Percentiles rank a stretch among this genome's conserved stretches.
phyloP scores from a whole-genome alignment of 1,284 basidiomycete genomes.

The Ustilago vetiveriae region DNA sequence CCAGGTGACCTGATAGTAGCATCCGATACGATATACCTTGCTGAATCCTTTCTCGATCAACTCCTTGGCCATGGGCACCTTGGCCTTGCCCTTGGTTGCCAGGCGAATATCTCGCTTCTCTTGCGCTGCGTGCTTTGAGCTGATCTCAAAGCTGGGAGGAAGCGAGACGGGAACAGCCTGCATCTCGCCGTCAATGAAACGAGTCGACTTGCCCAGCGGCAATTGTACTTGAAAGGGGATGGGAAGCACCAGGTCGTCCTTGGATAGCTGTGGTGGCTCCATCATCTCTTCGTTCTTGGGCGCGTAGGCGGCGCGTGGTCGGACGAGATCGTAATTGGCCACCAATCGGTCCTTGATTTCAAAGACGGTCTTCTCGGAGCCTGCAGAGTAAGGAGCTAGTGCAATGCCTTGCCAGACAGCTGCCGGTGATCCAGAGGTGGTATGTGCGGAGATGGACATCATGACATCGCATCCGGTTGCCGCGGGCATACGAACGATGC shows the following conservation, averaged over 20 bases:
- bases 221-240: conserved; percentile 57
- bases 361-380: conserved; percentile 52
- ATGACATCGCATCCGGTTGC: conserved; percentile 50
- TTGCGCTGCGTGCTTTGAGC: conserved; percentile 48
- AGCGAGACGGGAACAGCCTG: conserved; percentile 54
- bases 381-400: conserved; percentile 46
- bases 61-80: conserved; percentile 41
- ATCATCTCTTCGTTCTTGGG: conserved; percentile 44
- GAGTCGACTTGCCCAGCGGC: conserved; percentile 53
- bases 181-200: conserved; percentile 58
- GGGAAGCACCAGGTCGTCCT: conserved; percentile 49
- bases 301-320: conserved; percentile 36
- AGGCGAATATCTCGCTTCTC: conserved; percentile 49
- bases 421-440: conserved; percentile 56
- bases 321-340: conserved; percentile 39
- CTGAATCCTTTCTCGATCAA: conserved; percentile 54
- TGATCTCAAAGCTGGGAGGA: conserved; percentile 61
- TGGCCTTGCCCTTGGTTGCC: conserved; percentile 45
- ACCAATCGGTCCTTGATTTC: conserved; percentile 48
- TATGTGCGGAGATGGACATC: conserved; percentile 59
- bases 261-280: conserved; percentile 35
- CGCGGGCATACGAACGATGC: conserved; percentile 49
- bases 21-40: conserved; percentile 59
- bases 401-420: conserved; percentile 59
- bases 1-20: conserved; percentile 59